Conservation (phyloP, 148 eudicot genomes). For the Chenopodium formosanum region DNA sequence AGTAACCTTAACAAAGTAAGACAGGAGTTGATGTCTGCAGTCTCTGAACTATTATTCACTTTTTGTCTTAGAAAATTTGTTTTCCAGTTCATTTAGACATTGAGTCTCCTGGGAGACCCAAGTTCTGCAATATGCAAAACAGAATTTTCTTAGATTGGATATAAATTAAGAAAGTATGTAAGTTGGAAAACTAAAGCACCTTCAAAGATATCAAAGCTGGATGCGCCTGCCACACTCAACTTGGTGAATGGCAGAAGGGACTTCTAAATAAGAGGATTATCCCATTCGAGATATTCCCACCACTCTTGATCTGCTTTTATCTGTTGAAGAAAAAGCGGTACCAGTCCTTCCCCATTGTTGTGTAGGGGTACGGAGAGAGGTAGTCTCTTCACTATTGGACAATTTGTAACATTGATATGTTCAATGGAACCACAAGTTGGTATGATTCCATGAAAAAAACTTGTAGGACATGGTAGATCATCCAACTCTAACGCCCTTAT, state of each 20-base stretch:
- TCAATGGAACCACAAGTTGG: constrained; percentile 20
- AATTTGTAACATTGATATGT: constrained; percentile 12
- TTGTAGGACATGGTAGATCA: constrained; percentile 22
- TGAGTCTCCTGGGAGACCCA: neutral
- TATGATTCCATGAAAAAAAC: constrained; percentile 13
- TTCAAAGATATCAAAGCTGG: neutral
- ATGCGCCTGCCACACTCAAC: constrained; percentile 15
- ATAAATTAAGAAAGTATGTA: neutral
- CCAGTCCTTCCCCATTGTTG: neutral
- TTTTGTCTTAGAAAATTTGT: neutral
- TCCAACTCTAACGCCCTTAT: constrained; percentile 20
- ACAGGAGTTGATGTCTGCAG: constrained; percentile 15
- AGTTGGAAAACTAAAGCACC: constrained; percentile 11
- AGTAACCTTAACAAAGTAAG: constrained; percentile 2
- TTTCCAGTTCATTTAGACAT: neutral
- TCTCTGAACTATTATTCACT: neutral
- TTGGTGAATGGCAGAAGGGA: constrained; percentile 23
- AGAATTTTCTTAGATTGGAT: neutral
- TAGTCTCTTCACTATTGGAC: constrained; percentile 20
- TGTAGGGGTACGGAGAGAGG: constrained; percentile 13
- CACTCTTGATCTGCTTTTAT: constrained; percentile 20
- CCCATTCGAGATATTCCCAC: constrained; percentile 29
- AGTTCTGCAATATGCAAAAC: constrained; percentile 12
- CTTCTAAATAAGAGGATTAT: constrained; percentile 9
- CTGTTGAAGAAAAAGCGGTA: constrained; percentile 16